Conservation (phyloP, 441 rosid genomes). For the Jatropha multifida region DNA sequence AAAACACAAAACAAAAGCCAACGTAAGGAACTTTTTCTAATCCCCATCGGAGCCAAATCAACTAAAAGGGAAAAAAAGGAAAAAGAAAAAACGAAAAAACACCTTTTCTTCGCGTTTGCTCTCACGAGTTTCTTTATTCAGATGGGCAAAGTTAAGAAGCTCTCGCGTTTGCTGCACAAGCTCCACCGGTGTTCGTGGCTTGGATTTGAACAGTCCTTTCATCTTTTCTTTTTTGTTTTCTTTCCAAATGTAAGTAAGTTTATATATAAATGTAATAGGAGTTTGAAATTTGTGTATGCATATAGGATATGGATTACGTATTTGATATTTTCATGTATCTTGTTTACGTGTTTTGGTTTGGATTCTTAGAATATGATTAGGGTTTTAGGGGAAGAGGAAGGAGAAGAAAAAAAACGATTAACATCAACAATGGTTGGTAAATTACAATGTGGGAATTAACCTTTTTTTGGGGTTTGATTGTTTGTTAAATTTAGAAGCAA, state of each 20-base stretch:
- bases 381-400: constrained; percentile 21
- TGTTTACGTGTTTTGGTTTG: not conserved
- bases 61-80: not conserved
- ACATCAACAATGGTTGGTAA: not conserved
- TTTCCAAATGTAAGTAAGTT: no score
- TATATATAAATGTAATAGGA: no score
- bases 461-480: not conserved
- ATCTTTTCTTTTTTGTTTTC: constrained; percentile 31
- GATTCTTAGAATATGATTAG: constrained; percentile 9
- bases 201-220: constrained; percentile 90
- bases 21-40: no score
- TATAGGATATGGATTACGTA: not conserved
- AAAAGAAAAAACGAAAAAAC: no score
- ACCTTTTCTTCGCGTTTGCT: constrained; percentile 90
- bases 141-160: constrained; percentile 51
- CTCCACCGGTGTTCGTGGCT: constrained; percentile 80
- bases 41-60: no score
- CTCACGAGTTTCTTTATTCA: constrained; percentile 31
- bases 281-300: not conserved
- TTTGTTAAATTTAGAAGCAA: not conserved
- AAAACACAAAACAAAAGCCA: no score
- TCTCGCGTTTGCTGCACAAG: constrained; percentile 79
- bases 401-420: not conserved
- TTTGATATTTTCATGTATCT: no score
- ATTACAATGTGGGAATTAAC: not conserved